Base-by-base conservation (phyloP, 2,329 filamentous ascomycete species). In the Sporothrix globosa region DNA sequence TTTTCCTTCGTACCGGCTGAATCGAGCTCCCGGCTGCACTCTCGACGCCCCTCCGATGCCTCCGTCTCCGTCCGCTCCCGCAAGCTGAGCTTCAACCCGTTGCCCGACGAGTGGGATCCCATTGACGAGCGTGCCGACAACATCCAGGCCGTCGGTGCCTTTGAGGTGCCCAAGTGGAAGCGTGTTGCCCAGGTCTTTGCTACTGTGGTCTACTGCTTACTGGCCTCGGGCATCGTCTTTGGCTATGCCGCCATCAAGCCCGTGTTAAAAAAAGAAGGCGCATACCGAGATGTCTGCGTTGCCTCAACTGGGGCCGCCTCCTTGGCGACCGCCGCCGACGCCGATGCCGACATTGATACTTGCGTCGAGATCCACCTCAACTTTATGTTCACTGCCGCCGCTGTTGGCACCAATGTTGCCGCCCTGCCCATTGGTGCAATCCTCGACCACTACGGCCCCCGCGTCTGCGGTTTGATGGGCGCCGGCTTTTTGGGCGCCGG, bases 381-480 rank as follows among this genome's bases (percentile, higher is more conserved):
- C 78, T 83, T 97, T 74, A 97, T 97, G 92, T 97, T 97, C 83
- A 96, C 93, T 6, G 86, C 93, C 53, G 93, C 93, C 14, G 93
- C 93, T 17, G 93, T 97, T 11, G 91, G 88, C 7, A 96, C 93
- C 52, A 97, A 97, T 76, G 91, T 97, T 14, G 92, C 89, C 53
- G 93, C 94, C 14, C 84, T 97, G 7, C 92, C 93, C 2, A 89
- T 97, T 13, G 94, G 94, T 60, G 92, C 92, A 2, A 90, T 97
- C 58, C 86, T 97, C 27, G 94, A 97, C 80, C 85, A 88, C 73
- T 94, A 88, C 76, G 94, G 94, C 1, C 94, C 94, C 17, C 87
- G 91, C 69, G 84, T 92, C 4, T 91, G 91, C 75, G 91, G 92
- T 3, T 83, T 93, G 27, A 85, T 91, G 70, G 93, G 91, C 66